These are phyloP conservation scores for Artemisia argyi DNA, from an alignment of 129 eudicot species.

Conservation along the genomic window DNA sequence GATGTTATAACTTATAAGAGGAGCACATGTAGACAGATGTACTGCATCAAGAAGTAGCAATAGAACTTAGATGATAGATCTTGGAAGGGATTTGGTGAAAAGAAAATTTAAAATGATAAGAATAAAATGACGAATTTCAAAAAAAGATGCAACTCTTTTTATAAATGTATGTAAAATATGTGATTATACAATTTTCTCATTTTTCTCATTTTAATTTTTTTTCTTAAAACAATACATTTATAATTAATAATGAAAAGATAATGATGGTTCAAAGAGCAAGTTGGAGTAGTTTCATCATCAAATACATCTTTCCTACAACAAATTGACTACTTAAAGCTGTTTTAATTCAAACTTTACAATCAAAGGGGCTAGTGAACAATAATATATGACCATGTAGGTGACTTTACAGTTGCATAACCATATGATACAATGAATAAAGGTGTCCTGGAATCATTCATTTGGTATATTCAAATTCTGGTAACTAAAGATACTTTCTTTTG, in stretches of 20 bases:
- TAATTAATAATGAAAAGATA: slow-evolving; percentile 11
- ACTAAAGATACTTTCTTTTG: neutral
- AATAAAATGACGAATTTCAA: too few species aligned
- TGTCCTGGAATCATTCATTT: slow-evolving; percentile 24
- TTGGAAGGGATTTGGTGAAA: too few species aligned
- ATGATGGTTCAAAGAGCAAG: slow-evolving; percentile 22
- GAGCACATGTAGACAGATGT: slow-evolving; percentile 24
- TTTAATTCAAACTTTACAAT: neutral
- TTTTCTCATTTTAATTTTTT: too few species aligned
- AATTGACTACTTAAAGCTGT: neutral
- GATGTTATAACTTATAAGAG: neutral
- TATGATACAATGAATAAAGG: slow-evolving; percentile 23
- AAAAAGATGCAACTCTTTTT: too few species aligned
- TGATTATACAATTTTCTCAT: too few species aligned
- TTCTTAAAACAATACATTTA: neutral
- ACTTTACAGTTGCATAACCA: slow-evolving; percentile 30
- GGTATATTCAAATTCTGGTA: too few species aligned
- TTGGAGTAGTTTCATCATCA: slow-evolving; percentile 28
- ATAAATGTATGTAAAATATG: too few species aligned
- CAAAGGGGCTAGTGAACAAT: slow-evolving; percentile 26
- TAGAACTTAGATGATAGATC: neutral
- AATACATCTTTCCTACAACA: slow-evolving; percentile 14
- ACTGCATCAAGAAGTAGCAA: slow-evolving; percentile 8
- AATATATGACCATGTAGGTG: neutral
- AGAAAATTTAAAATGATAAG: too few species aligned